Conservation (phyloP, 306 rosid species). For the Geum urbanum region DNA sequence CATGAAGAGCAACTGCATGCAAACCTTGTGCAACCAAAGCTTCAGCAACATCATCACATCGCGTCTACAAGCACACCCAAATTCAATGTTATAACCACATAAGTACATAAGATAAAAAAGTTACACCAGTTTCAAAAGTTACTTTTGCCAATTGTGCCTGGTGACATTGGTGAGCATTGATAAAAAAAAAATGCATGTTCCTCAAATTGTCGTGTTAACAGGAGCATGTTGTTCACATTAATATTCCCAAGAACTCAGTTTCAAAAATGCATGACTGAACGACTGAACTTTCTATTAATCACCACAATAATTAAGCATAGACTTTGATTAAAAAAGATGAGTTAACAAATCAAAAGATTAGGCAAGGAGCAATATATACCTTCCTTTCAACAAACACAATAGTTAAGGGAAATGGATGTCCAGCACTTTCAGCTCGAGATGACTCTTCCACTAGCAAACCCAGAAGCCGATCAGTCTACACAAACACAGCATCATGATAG, state of each 20-base stretch:
- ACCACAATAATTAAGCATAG: constrained; percentile 5
- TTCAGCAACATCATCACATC: constrained; percentile 78
- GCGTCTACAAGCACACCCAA: constrained; percentile 50
- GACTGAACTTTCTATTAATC: neutral
- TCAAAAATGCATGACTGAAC: neutral
- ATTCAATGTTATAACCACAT: constrained; percentile 1
- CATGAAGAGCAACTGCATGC: constrained; percentile 84
- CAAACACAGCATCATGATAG: neutral
- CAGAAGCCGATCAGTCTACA: constrained; percentile 77
- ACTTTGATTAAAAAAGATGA: constrained; percentile 10
- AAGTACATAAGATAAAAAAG: neutral
- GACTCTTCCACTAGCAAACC: constrained; percentile 77
- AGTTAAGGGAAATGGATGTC: constrained; percentile 68
- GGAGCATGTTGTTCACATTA: neutral
- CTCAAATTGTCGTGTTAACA: no score
- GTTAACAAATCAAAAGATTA: constrained; percentile 14
- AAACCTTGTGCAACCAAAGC: constrained; percentile 81
- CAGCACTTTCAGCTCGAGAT: constrained; percentile 59
- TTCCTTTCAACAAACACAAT: constrained; percentile 89
- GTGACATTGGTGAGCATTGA: neutral
- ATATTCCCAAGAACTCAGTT: constrained; percentile 1
- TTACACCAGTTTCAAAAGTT: neutral
- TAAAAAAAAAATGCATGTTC: no score
- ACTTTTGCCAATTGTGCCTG: neutral
- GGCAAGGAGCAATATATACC: constrained; percentile 34